These are phyloP conservation scores for Blastosporella zonata DNA, from an alignment of 1,284 basidiomycete genomes.

Conservation along the genomic window DNA sequence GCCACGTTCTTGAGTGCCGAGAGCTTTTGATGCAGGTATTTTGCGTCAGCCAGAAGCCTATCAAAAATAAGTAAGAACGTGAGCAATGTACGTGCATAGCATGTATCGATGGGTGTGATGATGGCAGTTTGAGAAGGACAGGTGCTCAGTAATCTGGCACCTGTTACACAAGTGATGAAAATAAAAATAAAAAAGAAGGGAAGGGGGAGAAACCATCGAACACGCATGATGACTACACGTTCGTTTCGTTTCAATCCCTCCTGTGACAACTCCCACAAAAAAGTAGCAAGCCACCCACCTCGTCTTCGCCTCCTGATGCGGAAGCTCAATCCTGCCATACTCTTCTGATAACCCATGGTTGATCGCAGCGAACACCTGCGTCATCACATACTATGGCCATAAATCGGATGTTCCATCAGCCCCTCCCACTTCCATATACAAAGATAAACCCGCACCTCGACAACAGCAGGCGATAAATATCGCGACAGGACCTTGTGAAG, in stretches of 20 bases:
- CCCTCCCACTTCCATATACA: conserved; percentile 6
- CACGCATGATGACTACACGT: background rate
- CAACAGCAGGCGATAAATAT: conserved; percentile 75
- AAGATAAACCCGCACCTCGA: conserved; percentile 60
- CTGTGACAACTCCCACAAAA: background rate
- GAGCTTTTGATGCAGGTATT: conserved; percentile 70
- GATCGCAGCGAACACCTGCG: conserved; percentile 89
- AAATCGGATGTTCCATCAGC: conserved; percentile 10
- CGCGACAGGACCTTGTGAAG: conserved; percentile 95
- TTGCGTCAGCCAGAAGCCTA: conserved; percentile 78
- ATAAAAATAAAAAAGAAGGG: conserved; percentile 1
- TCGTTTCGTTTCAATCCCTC: background rate
- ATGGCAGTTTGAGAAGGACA: background rate
- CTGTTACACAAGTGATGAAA: background rate
- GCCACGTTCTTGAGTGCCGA: conserved; percentile 67
- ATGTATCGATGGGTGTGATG: background rate
- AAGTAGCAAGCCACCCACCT: conserved; percentile 47
- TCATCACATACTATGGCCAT: conserved; percentile 74
- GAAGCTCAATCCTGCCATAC: conserved; percentile 77
- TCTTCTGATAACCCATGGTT: conserved; percentile 86
- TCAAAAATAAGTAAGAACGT: background rate
- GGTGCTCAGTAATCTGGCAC: background rate
- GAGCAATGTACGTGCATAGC: background rate
- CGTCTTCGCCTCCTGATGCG: conserved; percentile 77
- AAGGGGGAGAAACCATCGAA: background rate